These are phyloP conservation scores for Colletotrichum chrysophilum DNA, from an alignment of 2,329 filamentous ascomycete genomes.

Conservation along the genomic window DNA sequence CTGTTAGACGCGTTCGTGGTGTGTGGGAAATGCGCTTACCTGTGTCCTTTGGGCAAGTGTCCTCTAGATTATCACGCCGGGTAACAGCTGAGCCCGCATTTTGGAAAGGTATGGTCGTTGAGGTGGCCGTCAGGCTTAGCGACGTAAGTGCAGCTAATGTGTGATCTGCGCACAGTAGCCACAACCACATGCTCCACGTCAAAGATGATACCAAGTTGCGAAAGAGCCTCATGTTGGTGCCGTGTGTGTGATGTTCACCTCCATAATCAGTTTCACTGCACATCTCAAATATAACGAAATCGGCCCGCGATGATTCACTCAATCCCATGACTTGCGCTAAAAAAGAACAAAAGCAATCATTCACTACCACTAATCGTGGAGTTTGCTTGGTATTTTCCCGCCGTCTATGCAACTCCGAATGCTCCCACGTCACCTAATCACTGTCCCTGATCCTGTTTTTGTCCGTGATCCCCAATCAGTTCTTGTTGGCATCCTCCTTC, in stretches of 20 bases:
- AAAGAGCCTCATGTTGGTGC: neutral
- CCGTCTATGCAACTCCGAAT: slow-evolving; percentile 19
- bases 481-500: slow-evolving; percentile 84
- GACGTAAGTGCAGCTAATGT: neutral
- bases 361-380: neutral
- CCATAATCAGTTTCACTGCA: neutral
- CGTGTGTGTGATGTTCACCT: neutral
- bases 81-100: accelerated
- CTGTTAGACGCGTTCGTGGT: neutral
- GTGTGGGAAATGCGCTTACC: neutral
- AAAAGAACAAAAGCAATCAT: neutral
- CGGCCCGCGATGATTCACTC: neutral
- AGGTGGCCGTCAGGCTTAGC: neutral
- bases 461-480: neutral
- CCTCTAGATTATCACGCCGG: neutral
- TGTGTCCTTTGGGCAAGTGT: neutral
- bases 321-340: neutral
- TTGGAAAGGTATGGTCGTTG: neutral
- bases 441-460: neutral
- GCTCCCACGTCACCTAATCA: neutral
- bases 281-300: no score
- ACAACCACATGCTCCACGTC: neutral
- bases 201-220: neutral
- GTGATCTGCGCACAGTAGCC: neutral
- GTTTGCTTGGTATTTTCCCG: slow-evolving; percentile 10